These are phyloP conservation scores for Carpinus fangiana DNA, from an alignment of 306 rosid species.

Conservation along the genomic window DNA sequence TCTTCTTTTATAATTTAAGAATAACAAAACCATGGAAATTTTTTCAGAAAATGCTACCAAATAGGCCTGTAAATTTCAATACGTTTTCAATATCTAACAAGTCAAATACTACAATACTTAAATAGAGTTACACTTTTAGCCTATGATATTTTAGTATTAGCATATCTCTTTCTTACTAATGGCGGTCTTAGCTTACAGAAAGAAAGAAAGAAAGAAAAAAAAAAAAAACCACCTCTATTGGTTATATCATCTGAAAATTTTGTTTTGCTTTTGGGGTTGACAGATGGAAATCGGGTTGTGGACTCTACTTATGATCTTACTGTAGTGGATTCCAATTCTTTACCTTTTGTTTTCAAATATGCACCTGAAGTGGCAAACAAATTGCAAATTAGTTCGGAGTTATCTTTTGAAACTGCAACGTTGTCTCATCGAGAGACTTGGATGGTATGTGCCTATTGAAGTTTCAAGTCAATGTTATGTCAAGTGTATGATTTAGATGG, in stretches of 20 bases:
- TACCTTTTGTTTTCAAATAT: conserved; percentile 74
- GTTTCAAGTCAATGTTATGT: conserved; percentile 20
- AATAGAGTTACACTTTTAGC: neutral
- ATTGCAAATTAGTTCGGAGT: conserved; percentile 59
- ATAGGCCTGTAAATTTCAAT: neutral
- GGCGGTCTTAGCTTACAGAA: neutral
- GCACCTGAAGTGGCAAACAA: conserved; percentile 84
- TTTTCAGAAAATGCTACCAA: neutral
- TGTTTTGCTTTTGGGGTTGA: conserved; percentile 33
- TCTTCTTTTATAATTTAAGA: no score
- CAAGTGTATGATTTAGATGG: conserved; percentile 12
- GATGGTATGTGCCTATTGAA: conserved; percentile 56
- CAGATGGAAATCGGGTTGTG: conserved; percentile 66
- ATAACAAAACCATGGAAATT: neutral
- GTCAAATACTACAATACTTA: neutral
- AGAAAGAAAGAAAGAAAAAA: no score
- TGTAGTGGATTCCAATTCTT: conserved; percentile 92
- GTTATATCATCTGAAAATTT: neutral
- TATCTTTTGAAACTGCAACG: conserved; percentile 61
- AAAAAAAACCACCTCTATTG: neutral
- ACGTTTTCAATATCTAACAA: neutral
- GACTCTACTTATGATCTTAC: conserved; percentile 83
- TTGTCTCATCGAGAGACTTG: conserved; percentile 63
- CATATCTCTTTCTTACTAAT: neutral
- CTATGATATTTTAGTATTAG: neutral